Evolutionary conservation across 2,329 filamentous ascomycete species (phyloP).

Genomic region (Stagonosporopsis vannaccii): DNA sequence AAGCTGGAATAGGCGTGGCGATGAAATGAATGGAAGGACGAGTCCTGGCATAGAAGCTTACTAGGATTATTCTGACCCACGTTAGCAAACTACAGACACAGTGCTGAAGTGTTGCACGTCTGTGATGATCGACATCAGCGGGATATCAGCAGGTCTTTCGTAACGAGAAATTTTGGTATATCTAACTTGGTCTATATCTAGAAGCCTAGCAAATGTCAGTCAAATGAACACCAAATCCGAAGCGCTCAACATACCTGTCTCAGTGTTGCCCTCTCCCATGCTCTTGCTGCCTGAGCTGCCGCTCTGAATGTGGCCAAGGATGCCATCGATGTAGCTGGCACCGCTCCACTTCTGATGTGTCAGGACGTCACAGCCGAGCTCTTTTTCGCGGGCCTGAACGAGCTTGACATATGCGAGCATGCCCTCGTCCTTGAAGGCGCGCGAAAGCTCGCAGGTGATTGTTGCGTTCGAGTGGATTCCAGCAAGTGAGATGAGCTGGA

Average conservation of each 20-base stretch:
- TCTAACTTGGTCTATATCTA: not conserved
- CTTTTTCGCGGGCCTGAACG: constrained; percentile 89
- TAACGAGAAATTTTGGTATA: not conserved
- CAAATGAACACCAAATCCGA: too few species aligned
- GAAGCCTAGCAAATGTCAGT: constrained; percentile 8
- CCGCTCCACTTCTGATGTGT: constrained; percentile 92
- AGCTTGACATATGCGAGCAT: constrained; percentile 98
- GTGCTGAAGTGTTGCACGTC: not conserved
- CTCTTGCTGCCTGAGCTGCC: constrained; percentile 88
- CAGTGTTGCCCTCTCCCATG: constrained; percentile 95
- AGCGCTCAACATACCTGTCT: constrained; percentile 56
- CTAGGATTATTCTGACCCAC: not conserved
- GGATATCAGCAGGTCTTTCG: not conserved
- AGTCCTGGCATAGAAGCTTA: not conserved
- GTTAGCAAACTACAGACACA: not conserved
- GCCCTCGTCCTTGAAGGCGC: constrained; percentile 84
- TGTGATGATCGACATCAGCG: not conserved
- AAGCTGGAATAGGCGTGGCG: not conserved
- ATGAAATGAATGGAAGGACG: not conserved
- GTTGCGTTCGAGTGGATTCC: constrained; percentile 70
- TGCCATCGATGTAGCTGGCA: constrained; percentile 82
- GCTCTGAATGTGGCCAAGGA: constrained; percentile 87
- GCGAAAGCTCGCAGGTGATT: constrained; percentile 76
- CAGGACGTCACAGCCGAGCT: constrained; percentile 87
- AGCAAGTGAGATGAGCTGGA: constrained; percentile 70